Evolutionary conservation across 208 protist genomes (phyloP).

Genomic region (Acanthamoeba polyphaga): DNA sequence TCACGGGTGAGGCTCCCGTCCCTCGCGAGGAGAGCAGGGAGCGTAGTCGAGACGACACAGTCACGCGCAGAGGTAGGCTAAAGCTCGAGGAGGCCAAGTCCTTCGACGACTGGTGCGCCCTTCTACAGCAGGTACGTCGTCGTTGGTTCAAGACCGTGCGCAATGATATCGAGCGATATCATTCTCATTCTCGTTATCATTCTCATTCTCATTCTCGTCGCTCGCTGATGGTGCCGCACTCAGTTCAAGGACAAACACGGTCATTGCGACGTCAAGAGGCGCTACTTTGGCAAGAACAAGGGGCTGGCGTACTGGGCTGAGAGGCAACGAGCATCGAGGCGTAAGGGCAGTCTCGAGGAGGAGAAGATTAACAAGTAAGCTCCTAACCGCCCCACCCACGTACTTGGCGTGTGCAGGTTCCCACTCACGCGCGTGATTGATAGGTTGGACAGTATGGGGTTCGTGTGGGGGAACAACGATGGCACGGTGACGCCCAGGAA

Average conservation of each 20-base stretch:
- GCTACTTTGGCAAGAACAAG: slow-evolving; percentile 54
- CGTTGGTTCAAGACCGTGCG: no score
- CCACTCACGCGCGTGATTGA: not conserved
- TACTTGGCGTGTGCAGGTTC: not conserved
- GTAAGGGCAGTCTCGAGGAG: slow-evolving; percentile 22
- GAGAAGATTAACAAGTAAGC: slow-evolving; percentile 17
- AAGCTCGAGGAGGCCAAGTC: slow-evolving; percentile 55
- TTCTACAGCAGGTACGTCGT: slow-evolving; percentile 3
- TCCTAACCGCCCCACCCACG: no score
- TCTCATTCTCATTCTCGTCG: not conserved
- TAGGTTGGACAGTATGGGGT: slow-evolving; percentile 30
- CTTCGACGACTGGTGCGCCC: slow-evolving; percentile 41
- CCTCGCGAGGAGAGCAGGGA: not conserved
- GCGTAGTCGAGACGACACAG: not conserved
- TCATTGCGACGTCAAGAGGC: slow-evolving; percentile 42
- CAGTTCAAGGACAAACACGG: slow-evolving; percentile 59
- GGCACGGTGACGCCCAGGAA: not conserved
- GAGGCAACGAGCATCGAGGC: slow-evolving; percentile 1
- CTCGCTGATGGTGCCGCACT: not conserved
- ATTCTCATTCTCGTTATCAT: no score
- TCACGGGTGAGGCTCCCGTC: not conserved
- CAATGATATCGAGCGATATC: no score
- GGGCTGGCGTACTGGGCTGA: slow-evolving; percentile 27
- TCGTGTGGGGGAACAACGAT: slow-evolving; percentile 35
- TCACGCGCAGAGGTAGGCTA: not conserved